Conservation (phyloP, 1,139 yeast genomes). For the Suhomyces anneliseae region DNA sequence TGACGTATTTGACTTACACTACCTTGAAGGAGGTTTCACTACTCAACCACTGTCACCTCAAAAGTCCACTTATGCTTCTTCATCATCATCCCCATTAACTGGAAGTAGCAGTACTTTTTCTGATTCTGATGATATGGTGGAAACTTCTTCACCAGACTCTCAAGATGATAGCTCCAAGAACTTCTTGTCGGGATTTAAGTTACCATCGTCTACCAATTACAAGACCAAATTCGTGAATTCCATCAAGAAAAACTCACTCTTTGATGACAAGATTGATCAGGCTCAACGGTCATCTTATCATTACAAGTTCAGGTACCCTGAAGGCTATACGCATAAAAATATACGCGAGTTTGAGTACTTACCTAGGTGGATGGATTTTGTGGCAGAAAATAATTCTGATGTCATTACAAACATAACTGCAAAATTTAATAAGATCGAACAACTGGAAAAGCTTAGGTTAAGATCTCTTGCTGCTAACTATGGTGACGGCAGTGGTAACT, state of each 20-base stretch:
- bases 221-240: slow-evolving; percentile 22
- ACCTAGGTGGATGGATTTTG: slow-evolving; percentile 51
- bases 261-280: slow-evolving; percentile 7
- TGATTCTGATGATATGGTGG: slow-evolving; percentile 2
- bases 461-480: slow-evolving; percentile 22
- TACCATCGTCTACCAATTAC: slow-evolving; percentile 24
- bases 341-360: slow-evolving; percentile 21
- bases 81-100: slow-evolving; percentile 8
- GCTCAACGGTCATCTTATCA: slow-evolving; percentile 2
- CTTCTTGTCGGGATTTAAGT: slow-evolving; percentile 21
- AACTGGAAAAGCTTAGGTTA: slow-evolving; percentile 49
- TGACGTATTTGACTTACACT: slow-evolving; percentile 28
- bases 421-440: slow-evolving; percentile 50
- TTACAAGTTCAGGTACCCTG: slow-evolving; percentile 10
- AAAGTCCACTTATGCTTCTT: background rate
- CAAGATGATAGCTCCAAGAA: slow-evolving; percentile 2
- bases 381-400: slow-evolving; percentile 24
- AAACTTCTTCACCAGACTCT: slow-evolving; percentile 1
- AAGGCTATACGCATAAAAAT: slow-evolving; percentile 31
- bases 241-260: slow-evolving; percentile 20
- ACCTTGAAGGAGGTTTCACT: slow-evolving; percentile 41
- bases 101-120: slow-evolving; percentile 5
- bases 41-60: slow-evolving; percentile 4
- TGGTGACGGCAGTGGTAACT: background rate
- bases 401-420: slow-evolving; percentile 35